Percentiles rank a stretch among this genome's conserved stretches.
Conservation (phyloP, 148 eudicot genomes). For the Suaeda aralocaspica region DNA sequence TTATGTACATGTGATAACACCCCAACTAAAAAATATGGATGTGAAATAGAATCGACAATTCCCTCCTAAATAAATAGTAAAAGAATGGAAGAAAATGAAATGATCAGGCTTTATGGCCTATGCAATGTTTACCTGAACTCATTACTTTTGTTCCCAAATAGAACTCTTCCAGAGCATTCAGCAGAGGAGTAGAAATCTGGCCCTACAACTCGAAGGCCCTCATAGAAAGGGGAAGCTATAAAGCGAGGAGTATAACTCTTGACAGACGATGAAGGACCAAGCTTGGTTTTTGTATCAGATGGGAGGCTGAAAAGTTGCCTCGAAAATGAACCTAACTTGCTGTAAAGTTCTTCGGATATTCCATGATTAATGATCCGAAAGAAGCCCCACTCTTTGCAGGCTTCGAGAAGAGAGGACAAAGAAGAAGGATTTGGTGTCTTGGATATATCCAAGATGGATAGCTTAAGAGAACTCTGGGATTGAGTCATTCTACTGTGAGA, state of each 20-base stretch:
- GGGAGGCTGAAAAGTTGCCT: slow-evolving; percentile 56
- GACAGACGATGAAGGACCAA: slow-evolving; percentile 62
- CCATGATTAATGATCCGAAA: slow-evolving; percentile 83
- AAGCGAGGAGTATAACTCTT: slow-evolving; percentile 77
- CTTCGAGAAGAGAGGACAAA: slow-evolving; percentile 51
- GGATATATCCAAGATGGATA: slow-evolving; percentile 67
- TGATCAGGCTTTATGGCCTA: too few species aligned
- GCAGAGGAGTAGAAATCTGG: slow-evolving; percentile 66
- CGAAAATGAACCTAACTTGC: slow-evolving; percentile 42
- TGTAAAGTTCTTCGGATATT: slow-evolving; percentile 48
- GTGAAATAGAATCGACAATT: not conserved
- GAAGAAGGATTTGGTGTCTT: slow-evolving; percentile 46
- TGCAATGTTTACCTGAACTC: slow-evolving; percentile 59
- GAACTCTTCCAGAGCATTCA: slow-evolving; percentile 46
- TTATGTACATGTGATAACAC: slow-evolving; percentile 8
- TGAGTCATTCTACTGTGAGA: slow-evolving; percentile 48
- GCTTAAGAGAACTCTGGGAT: slow-evolving; percentile 44
- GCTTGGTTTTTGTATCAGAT: slow-evolving; percentile 53
- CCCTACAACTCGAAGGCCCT: slow-evolving; percentile 72
- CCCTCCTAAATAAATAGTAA: not conserved
- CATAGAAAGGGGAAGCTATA: slow-evolving; percentile 90
- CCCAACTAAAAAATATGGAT: not conserved
- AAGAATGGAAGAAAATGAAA: not conserved
- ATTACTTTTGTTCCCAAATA: slow-evolving; percentile 35
- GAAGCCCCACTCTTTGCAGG: slow-evolving; percentile 91